Conservation (phyloP, 1,284 basidiomycete species). For the Cutaneotrichosporon spelunceum region DNA sequence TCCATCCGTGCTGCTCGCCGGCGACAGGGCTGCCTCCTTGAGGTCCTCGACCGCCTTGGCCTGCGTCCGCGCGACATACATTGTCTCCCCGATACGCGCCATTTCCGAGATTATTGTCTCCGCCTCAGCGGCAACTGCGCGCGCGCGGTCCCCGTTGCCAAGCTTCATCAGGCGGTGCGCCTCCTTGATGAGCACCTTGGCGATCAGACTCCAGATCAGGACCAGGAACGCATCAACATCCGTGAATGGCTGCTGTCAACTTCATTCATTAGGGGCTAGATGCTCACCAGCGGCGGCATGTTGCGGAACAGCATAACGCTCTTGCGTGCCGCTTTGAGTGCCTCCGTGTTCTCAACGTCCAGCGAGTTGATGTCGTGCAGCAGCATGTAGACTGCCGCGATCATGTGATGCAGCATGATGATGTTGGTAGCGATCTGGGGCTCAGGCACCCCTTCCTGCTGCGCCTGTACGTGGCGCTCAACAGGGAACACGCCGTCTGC, state of each 20-base stretch:
- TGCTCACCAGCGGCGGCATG: conserved; percentile 35
- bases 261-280: no score
- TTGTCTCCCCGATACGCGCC: conserved; percentile 31
- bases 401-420: conserved; percentile 42
- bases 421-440: conserved; percentile 32
- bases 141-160: conserved; percentile 26
- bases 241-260: conserved; percentile 29
- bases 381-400: conserved; percentile 38
- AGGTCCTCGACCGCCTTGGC: conserved; percentile 38
- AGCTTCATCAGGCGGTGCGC: conserved; percentile 30
- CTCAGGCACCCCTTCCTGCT: conserved; percentile 31
- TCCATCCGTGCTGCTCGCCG: conserved; percentile 1
- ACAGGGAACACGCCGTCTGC: conserved; percentile 42
- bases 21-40: conserved; percentile 27
- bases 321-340: conserved; percentile 36
- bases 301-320: conserved; percentile 36
- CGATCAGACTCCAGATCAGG: conserved; percentile 45
- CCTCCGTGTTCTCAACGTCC: conserved; percentile 39
- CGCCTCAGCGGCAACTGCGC: conserved; percentile 10
- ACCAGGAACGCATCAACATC: conserved; percentile 44
- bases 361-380: conserved; percentile 46
- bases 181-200: conserved; percentile 44
- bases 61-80: conserved; percentile 40
- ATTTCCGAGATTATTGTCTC: conserved; percentile 20
- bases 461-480: conserved; percentile 31